phyloP scores from a whole-genome alignment of 2,329 filamentous ascomycete species.

The Spiromastix sp. region DNA sequence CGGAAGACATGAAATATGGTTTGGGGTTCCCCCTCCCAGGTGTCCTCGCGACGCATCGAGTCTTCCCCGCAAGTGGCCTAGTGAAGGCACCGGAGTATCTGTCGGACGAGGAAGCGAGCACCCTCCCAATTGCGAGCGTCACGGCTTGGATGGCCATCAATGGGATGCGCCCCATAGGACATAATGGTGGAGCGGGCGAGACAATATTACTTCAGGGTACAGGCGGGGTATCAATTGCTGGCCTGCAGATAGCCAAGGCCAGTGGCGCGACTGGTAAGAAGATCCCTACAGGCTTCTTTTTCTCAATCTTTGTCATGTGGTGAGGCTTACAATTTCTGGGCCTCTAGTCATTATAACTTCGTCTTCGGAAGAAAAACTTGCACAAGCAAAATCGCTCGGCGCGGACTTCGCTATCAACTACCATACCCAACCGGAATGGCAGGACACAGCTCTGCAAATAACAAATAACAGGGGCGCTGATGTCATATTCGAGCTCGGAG shows the following conservation, averaged over 20 bases:
- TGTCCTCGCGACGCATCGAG: conserved; percentile 32
- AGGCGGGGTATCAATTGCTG: conserved; percentile 37
- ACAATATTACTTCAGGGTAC: conserved; percentile 47
- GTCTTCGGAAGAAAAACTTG: conserved; percentile 40
- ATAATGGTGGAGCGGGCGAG: conserved; percentile 36
- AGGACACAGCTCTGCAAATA: conserved; percentile 32
- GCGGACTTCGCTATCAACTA: conserved; percentile 42
- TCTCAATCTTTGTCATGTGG: no score
- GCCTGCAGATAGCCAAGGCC: conserved; percentile 39
- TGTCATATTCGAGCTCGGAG: conserved; percentile 43
- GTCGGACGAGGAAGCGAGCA: conserved; percentile 28
- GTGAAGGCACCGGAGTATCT: conserved; percentile 32
- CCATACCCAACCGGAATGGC: conserved; percentile 36
- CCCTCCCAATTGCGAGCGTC: conserved; percentile 38
- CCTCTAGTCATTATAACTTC: conserved; percentile 42
- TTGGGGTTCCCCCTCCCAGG: conserved; percentile 50
- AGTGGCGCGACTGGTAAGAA: conserved; percentile 32
- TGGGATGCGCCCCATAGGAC: conserved; percentile 29
- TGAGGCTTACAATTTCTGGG: no score
- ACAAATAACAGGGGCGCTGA: conserved; percentile 38
- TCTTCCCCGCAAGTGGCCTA: conserved; percentile 29
- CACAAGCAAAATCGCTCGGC: conserved; percentile 40
- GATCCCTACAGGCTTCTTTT: conserved; percentile 15
- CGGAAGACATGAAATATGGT: conserved; percentile 44
- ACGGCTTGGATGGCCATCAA: conserved; percentile 43